These are phyloP conservation scores for Phyllosticta ampelicida DNA, from an alignment of 2,329 filamentous ascomycete genomes.

Conservation along the genomic window DNA sequence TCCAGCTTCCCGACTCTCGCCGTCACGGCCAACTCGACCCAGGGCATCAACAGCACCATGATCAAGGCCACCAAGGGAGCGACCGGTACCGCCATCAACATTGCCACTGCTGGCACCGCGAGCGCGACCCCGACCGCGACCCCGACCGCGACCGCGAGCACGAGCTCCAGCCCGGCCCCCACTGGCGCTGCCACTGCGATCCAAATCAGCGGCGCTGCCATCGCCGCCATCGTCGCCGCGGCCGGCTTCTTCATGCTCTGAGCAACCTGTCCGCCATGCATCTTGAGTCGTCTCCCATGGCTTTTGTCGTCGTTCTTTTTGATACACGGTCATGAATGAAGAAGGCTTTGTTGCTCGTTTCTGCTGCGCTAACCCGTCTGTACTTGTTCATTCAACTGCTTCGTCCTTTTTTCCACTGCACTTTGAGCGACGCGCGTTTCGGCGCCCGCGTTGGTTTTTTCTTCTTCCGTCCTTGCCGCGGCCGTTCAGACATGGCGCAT, in stretches of 20 bases:
- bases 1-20: conserved; percentile 10
- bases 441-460: not conserved
- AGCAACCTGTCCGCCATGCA: conserved; percentile 7
- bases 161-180: conserved; percentile 14
- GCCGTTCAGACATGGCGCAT: not conserved
- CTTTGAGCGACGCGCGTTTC: not conserved
- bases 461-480: not conserved
- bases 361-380: not conserved
- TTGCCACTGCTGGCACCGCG: not conserved
- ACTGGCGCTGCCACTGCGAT: conserved; percentile 25
- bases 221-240: conserved; percentile 22
- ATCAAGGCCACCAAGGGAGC: not conserved
- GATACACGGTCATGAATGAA: not conserved
- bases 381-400: not conserved
- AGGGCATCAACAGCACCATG: conserved; percentile 5
- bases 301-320: not conserved
- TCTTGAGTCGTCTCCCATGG: not conserved
- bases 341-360: not conserved
- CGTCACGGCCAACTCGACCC: conserved; percentile 8
- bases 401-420: not conserved
- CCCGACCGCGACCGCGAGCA: not conserved
- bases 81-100: not conserved
- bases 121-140: not conserved
- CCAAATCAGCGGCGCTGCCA: conserved; percentile 19
- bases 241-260: conserved; percentile 26